These are phyloP conservation scores for Peterozyma xylosa DNA, from an alignment of 805 yeast species.

Conservation along the genomic window DNA sequence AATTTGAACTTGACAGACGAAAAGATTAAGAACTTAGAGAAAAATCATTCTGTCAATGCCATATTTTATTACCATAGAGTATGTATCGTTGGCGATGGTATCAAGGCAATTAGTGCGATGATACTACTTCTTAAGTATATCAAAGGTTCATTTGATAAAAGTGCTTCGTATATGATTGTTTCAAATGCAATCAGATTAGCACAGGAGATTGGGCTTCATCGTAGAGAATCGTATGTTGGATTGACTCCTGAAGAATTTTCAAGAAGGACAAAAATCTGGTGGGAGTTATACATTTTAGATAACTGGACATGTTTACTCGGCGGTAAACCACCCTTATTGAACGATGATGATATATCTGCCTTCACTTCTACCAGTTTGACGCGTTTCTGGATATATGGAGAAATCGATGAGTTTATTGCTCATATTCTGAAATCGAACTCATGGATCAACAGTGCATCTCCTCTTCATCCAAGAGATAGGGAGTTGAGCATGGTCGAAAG, in stretches of 20 bases:
- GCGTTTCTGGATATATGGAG: neutral
- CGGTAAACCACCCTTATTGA: conserved; percentile 43
- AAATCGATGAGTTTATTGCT: neutral
- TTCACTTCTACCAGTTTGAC: conserved; percentile 7
- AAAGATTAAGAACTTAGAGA: conserved; percentile 19
- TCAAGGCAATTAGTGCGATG: conserved; percentile 43
- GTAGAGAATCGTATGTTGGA: conserved; percentile 33
- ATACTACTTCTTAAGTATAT: conserved; percentile 35
- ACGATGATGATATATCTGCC: conserved; percentile 29
- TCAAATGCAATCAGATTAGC: conserved; percentile 46
- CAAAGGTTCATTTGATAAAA: conserved; percentile 28
- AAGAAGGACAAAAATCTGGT: conserved; percentile 37
- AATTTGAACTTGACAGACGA: conserved; percentile 8
- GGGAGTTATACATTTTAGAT: conserved; percentile 40
- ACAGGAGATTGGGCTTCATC: conserved; percentile 49
- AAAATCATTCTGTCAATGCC: conserved; percentile 28
- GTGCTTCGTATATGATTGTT: conserved; percentile 31
- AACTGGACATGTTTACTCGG: conserved; percentile 32
- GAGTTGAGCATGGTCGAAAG: no score
- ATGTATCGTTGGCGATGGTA: conserved; percentile 41
- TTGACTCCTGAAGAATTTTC: conserved; percentile 27
- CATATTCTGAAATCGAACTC: no score
- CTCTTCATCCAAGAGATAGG: no score
- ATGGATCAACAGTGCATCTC: no score
- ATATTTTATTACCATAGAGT: conserved; percentile 47